Conservation (phyloP, 2,329 filamentous ascomycete genomes). For the Arthroderma uncinatum region DNA sequence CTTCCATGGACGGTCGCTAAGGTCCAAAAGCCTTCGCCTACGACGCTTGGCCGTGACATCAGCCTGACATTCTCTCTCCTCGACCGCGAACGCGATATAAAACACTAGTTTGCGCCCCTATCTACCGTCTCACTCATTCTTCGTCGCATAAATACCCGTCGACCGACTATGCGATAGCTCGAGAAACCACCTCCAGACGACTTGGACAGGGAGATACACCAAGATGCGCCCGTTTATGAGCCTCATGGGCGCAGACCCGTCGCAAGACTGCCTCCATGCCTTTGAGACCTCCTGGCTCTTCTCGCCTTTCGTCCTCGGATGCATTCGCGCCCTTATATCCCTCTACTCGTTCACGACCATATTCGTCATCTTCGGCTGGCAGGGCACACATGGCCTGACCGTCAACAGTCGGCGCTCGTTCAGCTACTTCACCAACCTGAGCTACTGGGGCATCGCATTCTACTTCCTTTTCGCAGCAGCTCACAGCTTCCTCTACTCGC, state of each 20-base stretch:
- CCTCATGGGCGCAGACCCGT: conserved; percentile 28
- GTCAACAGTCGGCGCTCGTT: conserved; percentile 47
- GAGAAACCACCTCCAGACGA: too few species aligned
- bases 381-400: conserved; percentile 45
- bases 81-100: too few species aligned
- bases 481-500: conserved; percentile 59
- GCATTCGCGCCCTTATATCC: conserved; percentile 29
- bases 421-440: conserved; percentile 72
- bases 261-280: conserved; percentile 44
- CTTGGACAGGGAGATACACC: too few species aligned
- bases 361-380: conserved; percentile 58
- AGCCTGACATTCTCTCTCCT: too few species aligned
- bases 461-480: conserved; percentile 59
- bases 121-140: too few species aligned
- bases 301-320: conserved; percentile 44
- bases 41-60: too few species aligned
- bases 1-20: too few species aligned
- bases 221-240: conserved; percentile 15
- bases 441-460: conserved; percentile 72
- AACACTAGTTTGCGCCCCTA: too few species aligned
- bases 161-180: neutral
- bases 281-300: conserved; percentile 76
- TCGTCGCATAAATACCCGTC: neutral
- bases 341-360: conserved; percentile 61
- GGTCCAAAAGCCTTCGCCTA: too few species aligned